phyloP scores from a whole-genome alignment of 2,329 filamentous ascomycete species.

The Colletotrichum sp. region DNA sequence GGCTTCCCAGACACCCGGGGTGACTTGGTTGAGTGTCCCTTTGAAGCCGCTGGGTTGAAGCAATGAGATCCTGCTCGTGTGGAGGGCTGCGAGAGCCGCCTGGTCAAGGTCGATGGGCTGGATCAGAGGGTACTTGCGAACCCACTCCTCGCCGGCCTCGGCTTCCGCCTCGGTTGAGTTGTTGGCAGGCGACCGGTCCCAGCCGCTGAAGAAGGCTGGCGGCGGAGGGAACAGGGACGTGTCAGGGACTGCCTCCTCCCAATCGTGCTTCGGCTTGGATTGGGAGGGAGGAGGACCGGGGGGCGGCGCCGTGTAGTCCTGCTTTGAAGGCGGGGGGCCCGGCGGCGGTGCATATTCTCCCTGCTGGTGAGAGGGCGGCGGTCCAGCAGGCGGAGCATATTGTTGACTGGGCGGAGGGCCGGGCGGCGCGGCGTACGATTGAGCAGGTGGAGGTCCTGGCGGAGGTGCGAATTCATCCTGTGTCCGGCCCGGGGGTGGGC shows the following conservation, averaged over 20 bases:
- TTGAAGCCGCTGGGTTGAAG: conserved; percentile 54
- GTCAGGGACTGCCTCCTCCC: conserved; percentile 74
- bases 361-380: conserved; percentile 30
- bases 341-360: conserved; percentile 30
- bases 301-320: conserved; percentile 38
- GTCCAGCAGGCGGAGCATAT: conserved; percentile 38
- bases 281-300: conserved; percentile 33
- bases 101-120: conserved; percentile 55
- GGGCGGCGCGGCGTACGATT: conserved; percentile 24
- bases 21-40: conserved; percentile 49
- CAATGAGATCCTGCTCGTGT: conserved; percentile 58
- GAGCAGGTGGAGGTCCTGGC: conserved; percentile 25
- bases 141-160: conserved; percentile 71
- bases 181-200: conserved; percentile 69
- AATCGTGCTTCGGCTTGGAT: conserved; percentile 61
- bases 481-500: conserved; percentile 4
- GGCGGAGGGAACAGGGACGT: conserved; percentile 76
- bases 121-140: conserved; percentile 62
- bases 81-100: conserved; percentile 51
- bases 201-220: conserved; percentile 68
- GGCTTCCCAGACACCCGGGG: conserved; percentile 58
- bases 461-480: conserved; percentile 28
- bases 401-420: conserved; percentile 33
- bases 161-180: conserved; percentile 73
- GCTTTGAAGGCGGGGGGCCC: conserved; percentile 32